Conservation (phyloP, 2,329 filamentous ascomycete genomes). For the Alternaria solani region DNA sequence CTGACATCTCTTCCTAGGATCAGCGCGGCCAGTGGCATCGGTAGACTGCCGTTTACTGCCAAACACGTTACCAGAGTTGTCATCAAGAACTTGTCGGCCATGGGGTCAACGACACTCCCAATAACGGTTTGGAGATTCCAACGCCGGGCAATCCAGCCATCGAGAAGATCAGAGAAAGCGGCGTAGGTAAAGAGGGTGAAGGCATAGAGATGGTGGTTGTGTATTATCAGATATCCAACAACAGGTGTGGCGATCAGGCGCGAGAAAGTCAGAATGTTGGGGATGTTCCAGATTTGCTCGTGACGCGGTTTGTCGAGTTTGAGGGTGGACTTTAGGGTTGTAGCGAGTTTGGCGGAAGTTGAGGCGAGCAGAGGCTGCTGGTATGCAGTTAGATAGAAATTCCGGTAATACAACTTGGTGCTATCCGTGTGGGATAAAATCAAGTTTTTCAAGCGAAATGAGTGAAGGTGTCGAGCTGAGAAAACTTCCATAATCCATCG, state of each 20-base stretch:
- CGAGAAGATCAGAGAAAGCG: constrained; percentile 87
- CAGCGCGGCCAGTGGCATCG: constrained; percentile 85
- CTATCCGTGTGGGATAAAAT: not conserved
- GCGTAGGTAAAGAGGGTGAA: constrained; percentile 91
- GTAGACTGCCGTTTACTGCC: constrained; percentile 81
- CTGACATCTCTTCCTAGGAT: constrained; percentile 89
- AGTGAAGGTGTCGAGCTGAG: no score
- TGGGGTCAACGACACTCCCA: constrained; percentile 85
- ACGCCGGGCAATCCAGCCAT: constrained; percentile 89
- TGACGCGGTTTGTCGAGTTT: constrained; percentile 49
- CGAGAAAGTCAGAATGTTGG: constrained; percentile 89
- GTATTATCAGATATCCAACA: constrained; percentile 86
- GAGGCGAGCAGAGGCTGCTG: constrained; percentile 14
- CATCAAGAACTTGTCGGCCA: constrained; percentile 98
- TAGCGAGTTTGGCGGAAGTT: constrained; percentile 32
- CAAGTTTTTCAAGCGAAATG: not conserved
- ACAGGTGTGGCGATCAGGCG: constrained; percentile 83
- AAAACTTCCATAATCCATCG: no score
- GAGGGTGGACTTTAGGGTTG: constrained; percentile 42
- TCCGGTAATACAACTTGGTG: not conserved
- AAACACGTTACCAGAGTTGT: constrained; percentile 87
- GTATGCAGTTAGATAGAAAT: constrained; percentile 6
- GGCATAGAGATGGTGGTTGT: constrained; percentile 80
- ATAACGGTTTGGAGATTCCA: constrained; percentile 94
- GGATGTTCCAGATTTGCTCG: constrained; percentile 97